These are phyloP conservation scores for Nakazawaea pomicola DNA, from an alignment of 805 yeast genomes.

Conservation along the genomic window DNA sequence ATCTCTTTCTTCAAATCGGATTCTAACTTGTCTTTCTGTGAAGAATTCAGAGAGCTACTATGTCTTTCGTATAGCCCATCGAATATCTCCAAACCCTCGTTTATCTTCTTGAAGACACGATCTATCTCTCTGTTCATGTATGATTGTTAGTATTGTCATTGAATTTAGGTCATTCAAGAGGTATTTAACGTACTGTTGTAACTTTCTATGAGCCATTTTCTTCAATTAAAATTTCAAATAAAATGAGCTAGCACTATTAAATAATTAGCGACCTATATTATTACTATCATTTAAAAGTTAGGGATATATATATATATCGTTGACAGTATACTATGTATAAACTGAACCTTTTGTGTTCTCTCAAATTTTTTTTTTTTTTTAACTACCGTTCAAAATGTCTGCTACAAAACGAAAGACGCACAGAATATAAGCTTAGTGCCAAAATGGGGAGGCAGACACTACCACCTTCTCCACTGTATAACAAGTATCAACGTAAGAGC, in stretches of 20 bases:
- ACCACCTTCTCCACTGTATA: not conserved
- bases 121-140: constrained; percentile 62
- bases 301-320: too few relatives aligned
- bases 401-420: too few relatives aligned
- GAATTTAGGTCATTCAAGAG: not conserved
- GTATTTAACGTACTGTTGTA: constrained; percentile 38
- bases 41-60: constrained; percentile 70
- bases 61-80: constrained; percentile 85
- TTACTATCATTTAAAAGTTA: constrained; percentile 4
- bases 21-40: constrained; percentile 92
- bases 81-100: constrained; percentile 84
- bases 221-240: constrained; percentile 11
- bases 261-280: constrained; percentile 5
- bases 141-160: not conserved
- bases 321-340: too few relatives aligned
- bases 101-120: constrained; percentile 84
- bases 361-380: not conserved
- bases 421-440: too few relatives aligned
- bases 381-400: not conserved
- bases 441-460: constrained; percentile 6
- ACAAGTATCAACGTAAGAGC: not conserved
- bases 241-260: constrained; percentile 1
- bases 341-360: not conserved
- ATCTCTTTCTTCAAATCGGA: constrained; percentile 90
- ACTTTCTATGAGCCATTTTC: constrained; percentile 43